phyloP scores from a whole-genome alignment of 129 eudicot species.

The carrot (Daucus carota) region DH1_v3.0 NC_030385.2:41324501-41325000 shows the following conservation, averaged over 20 bases:
- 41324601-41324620: neutral
- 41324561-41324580: neutral
- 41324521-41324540: neutral
- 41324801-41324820: constrained; percentile 25
- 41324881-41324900: neutral
- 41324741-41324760: neutral
- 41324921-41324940: constrained; percentile 3
- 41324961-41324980: no score
- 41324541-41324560: neutral
- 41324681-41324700: neutral
- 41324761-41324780: neutral
- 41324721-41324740: neutral
- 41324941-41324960: constrained; percentile 13
- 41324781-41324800: constrained; percentile 11
- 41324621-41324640: neutral
- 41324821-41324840: constrained; percentile 35
- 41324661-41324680: neutral
- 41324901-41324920: neutral
- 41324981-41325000: no score
- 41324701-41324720: neutral
- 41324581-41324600: neutral
- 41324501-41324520: neutral
- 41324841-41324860: neutral
- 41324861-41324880: neutral
- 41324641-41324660: neutral